A percentile compares a stretch with the other conserved stretches of the same genome.
Conservation (phyloP, 495 filamentous ascomycete species). For the Hypoxylon lenormandii region DNA sequence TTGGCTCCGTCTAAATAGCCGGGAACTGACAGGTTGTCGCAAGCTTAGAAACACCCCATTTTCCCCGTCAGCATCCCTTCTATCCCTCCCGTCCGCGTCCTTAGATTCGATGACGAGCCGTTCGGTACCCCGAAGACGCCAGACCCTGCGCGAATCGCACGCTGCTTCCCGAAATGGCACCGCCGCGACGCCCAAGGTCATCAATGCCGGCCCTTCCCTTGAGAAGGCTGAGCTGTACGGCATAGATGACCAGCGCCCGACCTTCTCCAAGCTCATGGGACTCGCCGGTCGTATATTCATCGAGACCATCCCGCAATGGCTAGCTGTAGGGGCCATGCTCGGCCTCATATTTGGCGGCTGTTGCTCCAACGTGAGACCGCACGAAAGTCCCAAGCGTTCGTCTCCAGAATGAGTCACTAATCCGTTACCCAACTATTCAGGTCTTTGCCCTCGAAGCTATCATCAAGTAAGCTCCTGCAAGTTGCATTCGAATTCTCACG, state of each 20-base stretch:
- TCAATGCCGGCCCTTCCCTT: constrained; percentile 67
- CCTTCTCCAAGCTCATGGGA: constrained; percentile 66
- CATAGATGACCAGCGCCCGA: constrained; percentile 66
- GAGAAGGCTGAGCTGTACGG: constrained; percentile 69
- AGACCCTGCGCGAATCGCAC: constrained; percentile 52
- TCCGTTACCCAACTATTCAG: constrained; percentile 58
- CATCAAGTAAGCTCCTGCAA: constrained; percentile 75
- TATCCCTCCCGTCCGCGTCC: constrained; percentile 9
- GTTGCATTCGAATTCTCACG: constrained; percentile 24
- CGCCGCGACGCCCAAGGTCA: constrained; percentile 56
- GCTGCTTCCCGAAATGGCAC: constrained; percentile 48
- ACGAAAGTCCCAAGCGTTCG: constrained; percentile 42
- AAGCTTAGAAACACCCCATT: constrained; percentile 13
- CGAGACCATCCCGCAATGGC: constrained; percentile 74
- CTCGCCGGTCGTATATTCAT: constrained; percentile 67
- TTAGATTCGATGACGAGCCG: constrained; percentile 50
- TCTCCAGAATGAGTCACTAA: constrained; percentile 25
- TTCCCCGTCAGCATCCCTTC: constrained; percentile 18
- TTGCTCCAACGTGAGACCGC: constrained; percentile 84
- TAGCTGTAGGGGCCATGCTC: constrained; percentile 77
- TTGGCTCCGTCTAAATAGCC: constrained; percentile 26
- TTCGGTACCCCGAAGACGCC: constrained; percentile 51
- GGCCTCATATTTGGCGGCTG: constrained; percentile 95
- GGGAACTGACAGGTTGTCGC: constrained; percentile 28
- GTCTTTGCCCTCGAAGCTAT: constrained; percentile 95